These are phyloP conservation scores for Rhizopus microsporus DNA, from an alignment of 371 early-diverging fungal species.

Conservation along the genomic window DNA sequence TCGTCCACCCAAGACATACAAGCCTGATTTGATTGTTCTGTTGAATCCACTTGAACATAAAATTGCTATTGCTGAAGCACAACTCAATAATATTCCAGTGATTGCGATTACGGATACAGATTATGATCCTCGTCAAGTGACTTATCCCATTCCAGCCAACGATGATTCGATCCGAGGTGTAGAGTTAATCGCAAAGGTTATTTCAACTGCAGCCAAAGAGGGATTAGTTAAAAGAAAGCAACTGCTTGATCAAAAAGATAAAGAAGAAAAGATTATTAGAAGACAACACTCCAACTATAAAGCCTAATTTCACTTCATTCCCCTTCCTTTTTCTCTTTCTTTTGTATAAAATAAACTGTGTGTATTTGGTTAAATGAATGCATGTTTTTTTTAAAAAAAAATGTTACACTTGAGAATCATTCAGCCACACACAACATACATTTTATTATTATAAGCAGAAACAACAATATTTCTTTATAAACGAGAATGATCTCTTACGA, in stretches of 20 bases:
- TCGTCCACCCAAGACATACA: slow-evolving; percentile 59
- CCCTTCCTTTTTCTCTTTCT: background rate
- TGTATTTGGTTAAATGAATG: too few species aligned
- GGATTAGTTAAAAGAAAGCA: slow-evolving; percentile 56
- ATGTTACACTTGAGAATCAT: background rate
- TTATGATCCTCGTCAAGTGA: slow-evolving; percentile 84
- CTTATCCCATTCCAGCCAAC: slow-evolving; percentile 97
- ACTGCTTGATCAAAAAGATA: slow-evolving; percentile 40
- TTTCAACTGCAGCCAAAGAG: slow-evolving; percentile 78
- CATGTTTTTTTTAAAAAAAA: background rate
- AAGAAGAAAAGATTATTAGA: slow-evolving; percentile 27
- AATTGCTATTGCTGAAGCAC: slow-evolving; percentile 84
- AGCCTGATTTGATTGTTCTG: slow-evolving; percentile 88
- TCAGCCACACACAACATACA: background rate
- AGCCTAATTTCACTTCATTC: background rate
- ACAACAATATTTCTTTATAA: slow-evolving; percentile 6
- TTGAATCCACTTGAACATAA: slow-evolving; percentile 84
- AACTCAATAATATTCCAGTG: slow-evolving; percentile 82
- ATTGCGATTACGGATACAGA: slow-evolving; percentile 94
- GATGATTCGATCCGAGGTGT: slow-evolving; percentile 88
- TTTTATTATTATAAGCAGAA: background rate
- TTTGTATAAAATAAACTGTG: background rate
- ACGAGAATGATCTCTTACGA: background rate
- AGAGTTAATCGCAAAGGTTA: slow-evolving; percentile 80
- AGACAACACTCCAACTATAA: slow-evolving; percentile 19